phyloP scores from a whole-genome alignment of 179 eudicot genomes.

The Heliamphora pulchella region DNA sequence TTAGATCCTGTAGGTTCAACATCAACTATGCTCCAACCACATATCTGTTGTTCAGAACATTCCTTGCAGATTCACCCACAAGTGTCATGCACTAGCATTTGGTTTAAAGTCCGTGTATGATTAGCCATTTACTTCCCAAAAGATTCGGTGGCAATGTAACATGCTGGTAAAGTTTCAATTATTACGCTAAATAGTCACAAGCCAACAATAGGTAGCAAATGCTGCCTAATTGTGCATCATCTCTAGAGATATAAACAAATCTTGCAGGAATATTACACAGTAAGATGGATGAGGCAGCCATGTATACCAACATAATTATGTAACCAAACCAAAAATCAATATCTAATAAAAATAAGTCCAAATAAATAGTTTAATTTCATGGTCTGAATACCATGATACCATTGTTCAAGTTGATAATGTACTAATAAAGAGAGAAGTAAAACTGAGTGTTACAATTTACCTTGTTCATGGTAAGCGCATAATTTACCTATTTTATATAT shows the following conservation, averaged over 20 bases:
- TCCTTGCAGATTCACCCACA: background rate
- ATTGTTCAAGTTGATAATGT: background rate
- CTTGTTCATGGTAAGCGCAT: background rate
- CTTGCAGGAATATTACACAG: background rate
- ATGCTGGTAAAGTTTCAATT: background rate
- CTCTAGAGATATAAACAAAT: background rate
- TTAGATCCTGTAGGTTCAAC: background rate
- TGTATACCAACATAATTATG: background rate
- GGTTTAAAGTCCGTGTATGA: background rate
- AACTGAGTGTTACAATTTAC: background rate
- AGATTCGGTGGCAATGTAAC: background rate
- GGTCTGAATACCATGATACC: background rate
- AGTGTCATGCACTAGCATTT: too few species aligned
- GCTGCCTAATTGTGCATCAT: background rate
- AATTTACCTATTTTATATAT: background rate
- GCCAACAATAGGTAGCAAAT: background rate
- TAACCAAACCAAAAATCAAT: background rate
- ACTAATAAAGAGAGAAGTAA: background rate
- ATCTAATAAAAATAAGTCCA: background rate
- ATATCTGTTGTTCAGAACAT: background rate
- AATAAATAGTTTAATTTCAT: background rate
- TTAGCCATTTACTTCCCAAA: background rate
- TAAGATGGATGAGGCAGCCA: background rate
- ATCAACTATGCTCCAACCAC: background rate
- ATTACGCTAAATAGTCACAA: background rate